phyloP scores from a whole-genome alignment of 495 filamentous ascomycete species.

The Collariella sp. region DNA sequence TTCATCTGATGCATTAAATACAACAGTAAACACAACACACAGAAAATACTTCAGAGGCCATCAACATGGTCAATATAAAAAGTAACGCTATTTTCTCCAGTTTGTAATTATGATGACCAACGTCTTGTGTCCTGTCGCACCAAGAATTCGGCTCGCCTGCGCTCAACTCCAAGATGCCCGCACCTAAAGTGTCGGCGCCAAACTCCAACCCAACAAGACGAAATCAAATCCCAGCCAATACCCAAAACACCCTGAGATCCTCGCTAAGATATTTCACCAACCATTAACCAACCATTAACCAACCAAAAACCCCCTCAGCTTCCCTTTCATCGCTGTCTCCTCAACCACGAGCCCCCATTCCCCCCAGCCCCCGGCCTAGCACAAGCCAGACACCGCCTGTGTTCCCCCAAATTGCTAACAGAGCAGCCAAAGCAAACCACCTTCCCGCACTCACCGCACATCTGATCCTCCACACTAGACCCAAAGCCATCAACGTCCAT shows the following conservation, averaged over 20 bases:
- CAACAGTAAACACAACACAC: no score
- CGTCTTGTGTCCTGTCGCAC: no score
- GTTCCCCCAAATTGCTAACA: slow-evolving; percentile 38
- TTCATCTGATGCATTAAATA: no score
- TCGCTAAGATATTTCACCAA: not conserved
- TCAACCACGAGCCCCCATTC: not conserved
- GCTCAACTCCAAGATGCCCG: no score
- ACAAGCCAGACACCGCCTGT: slow-evolving; percentile 38
- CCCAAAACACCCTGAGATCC: not conserved
- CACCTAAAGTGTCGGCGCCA: not conserved
- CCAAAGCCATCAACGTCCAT: slow-evolving; percentile 17
- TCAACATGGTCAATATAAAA: no score
- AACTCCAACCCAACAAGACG: not conserved
- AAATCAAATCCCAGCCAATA: not conserved
- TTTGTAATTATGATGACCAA: no score
- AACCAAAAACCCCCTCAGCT: no score
- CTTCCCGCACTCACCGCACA: slow-evolving; percentile 37
- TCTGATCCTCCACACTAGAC: slow-evolving; percentile 14
- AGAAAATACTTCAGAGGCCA: no score
- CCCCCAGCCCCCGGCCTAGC: slow-evolving; percentile 27
- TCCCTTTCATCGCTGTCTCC: not conserved
- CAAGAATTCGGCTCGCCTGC: no score
- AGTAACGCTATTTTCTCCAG: no score
- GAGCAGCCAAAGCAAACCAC: slow-evolving; percentile 43
- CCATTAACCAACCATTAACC: not conserved